phyloP scores from a whole-genome alignment of 2,329 filamentous ascomycete genomes.

The Lachnellula cervina region DNA sequence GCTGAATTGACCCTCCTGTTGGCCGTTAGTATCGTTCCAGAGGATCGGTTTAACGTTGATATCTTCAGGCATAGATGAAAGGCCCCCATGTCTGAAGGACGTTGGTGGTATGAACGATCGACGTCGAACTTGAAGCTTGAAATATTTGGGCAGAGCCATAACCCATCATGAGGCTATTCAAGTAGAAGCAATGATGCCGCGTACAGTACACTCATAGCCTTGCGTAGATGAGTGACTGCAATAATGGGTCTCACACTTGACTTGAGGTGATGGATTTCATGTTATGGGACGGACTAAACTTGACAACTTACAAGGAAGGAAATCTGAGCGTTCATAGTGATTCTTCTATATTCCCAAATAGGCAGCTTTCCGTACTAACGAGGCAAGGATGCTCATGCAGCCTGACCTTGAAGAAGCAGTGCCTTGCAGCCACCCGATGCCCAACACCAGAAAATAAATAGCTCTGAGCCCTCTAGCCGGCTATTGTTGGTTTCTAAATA shows the following conservation, averaged over 20 bases:
- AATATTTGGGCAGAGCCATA: conserved; percentile 6
- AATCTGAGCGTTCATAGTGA: conserved; percentile 52
- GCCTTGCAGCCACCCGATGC: conserved; percentile 28
- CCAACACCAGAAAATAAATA: conserved; percentile 4
- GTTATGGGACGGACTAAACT: background rate
- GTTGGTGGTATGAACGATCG: conserved; percentile 1
- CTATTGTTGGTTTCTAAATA: background rate
- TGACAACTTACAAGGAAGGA: conserved; percentile 48
- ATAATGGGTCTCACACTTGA: conserved; percentile 3
- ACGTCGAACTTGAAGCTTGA: conserved; percentile 7
- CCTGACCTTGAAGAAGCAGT: conserved; percentile 21
- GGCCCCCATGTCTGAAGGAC: conserved; percentile 3
- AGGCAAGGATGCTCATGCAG: conserved; percentile 26
- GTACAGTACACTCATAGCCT: conserved; percentile 1
- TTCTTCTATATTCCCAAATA: conserved; percentile 16
- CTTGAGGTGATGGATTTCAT: background rate
- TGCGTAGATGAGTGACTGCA: background rate
- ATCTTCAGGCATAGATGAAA: conserved; percentile 7
- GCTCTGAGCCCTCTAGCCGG: background rate
- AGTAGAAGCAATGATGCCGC: background rate
- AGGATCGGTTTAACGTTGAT: conserved; percentile 19
- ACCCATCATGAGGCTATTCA: conserved; percentile 2
- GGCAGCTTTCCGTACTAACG: conserved; percentile 13
- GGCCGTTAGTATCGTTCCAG: conserved; percentile 19
- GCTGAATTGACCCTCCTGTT: conserved; percentile 77